Base-by-base conservation (phyloP, 805 yeast species). In the Pachysolen tannophilus region DNA sequence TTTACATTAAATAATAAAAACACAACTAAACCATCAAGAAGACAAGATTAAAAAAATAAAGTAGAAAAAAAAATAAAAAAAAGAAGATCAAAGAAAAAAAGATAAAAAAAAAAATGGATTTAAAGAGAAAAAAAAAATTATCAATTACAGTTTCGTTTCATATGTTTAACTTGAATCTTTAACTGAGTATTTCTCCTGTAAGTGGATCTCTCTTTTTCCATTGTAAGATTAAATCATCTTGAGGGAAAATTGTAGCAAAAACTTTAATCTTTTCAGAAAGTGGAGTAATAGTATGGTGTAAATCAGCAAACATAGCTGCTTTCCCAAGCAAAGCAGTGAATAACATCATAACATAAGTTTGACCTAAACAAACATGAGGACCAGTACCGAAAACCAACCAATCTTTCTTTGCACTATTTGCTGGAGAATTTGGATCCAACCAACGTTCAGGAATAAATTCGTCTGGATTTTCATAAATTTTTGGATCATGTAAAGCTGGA, bases 301-400 rank as follows among this genome's bases (percentile, higher is more conserved):
- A 75, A 58, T 92, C 88, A 35, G 87, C 71, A 48, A 72, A 63
- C 74, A 92, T 60, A 17, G 85, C 75, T 37, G 87, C 87, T 62
- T 92, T 92, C 55, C 98, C 98, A 53, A 92, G 73, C 69, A 90
- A 68, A 23, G 83, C 86, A 11, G 94, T 78, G 59, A 92, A 83
- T 42, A 90, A 73, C 74, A 85, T 78, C 75, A 84, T 71, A 41
- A 92, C 98, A 53, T 92, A 92, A 42, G 78, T 83, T 67, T 87
- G 94, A 47, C 98, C 98, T 43, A 92, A 65, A 64, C 98, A 92
- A 37, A 83, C 87, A 56, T 92, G 98, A 9, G 97, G 90, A 37
- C 98, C 98, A 30, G 94, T 78, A 44, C 98, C 98, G 49, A 92
- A 92, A 8, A 90, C 97, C 45, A 92, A 73, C 95, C 96, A 92